Conservation (phyloP, 148 eudicot genomes). For the Rhododendron mucronatum region DNA sequence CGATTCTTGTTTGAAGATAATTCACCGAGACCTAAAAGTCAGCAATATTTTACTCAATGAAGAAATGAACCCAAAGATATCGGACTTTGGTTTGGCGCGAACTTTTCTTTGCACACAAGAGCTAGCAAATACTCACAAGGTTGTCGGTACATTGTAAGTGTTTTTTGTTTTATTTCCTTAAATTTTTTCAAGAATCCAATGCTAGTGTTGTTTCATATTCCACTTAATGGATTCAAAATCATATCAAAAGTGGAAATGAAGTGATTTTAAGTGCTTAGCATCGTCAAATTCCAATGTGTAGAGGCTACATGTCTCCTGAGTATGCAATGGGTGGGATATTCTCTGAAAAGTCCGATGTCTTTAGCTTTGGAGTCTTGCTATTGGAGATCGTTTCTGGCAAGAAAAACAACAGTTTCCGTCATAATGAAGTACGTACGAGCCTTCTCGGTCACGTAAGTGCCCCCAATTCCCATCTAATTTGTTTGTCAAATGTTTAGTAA, state of each 20-base stretch:
- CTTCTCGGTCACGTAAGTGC: conserved; percentile 18
- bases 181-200: too few relatives aligned
- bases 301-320: conserved; percentile 16
- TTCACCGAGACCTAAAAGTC: conserved; percentile 23
- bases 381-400: conserved; percentile 12
- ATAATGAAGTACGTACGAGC: neutral
- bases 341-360: conserved; percentile 22
- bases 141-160: neutral
- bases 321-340: conserved; percentile 23
- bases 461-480: neutral
- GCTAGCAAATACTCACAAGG: neutral
- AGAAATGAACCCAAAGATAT: conserved; percentile 18
- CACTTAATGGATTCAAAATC: neutral
- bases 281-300: neutral
- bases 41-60: conserved; percentile 23
- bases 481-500: neutral
- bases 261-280: neutral
- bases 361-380: conserved; percentile 20
- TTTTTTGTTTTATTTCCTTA: neutral
- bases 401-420: conserved; percentile 9
- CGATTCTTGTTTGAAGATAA: conserved; percentile 1
- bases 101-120: neutral
- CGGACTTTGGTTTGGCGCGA: conserved; percentile 6
- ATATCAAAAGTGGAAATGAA: neutral
- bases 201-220: neutral